Conservation (phyloP, 2,329 filamentous ascomycete species). For the Colletotrichum sp. region DNA sequence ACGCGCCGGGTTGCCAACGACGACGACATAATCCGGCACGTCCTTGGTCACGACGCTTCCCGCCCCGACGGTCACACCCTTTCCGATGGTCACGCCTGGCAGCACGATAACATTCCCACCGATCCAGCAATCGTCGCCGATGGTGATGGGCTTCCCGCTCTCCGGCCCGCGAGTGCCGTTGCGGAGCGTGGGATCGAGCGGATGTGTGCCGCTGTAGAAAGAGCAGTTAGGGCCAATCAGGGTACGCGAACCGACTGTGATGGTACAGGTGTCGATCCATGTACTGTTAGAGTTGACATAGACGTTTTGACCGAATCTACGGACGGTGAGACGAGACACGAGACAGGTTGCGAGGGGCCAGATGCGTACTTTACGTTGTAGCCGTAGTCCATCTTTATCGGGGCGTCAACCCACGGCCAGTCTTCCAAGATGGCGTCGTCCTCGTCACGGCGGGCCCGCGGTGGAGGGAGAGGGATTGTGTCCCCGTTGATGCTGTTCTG, state of each 20-base stretch:
- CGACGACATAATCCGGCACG: constrained; percentile 67
- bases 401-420: constrained; percentile 72
- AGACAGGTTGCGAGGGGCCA: not conserved
- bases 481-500: constrained; percentile 65
- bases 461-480: constrained; percentile 66
- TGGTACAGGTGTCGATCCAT: constrained; percentile 77
- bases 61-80: constrained; percentile 76
- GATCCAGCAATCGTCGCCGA: constrained; percentile 84
- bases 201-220: constrained; percentile 77
- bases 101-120: constrained; percentile 75
- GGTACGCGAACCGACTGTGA: constrained; percentile 78
- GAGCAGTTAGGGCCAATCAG: constrained; percentile 80
- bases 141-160: constrained; percentile 71
- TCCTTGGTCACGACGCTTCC: constrained; percentile 84
- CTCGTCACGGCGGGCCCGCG: constrained; percentile 59
- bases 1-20: constrained; percentile 71
- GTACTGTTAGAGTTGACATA: constrained; percentile 78
- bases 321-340: not conserved
- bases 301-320: constrained; percentile 68
- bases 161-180: constrained; percentile 81
- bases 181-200: constrained; percentile 74
- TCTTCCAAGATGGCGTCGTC: constrained; percentile 70
- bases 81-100: constrained; percentile 79
- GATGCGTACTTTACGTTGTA: constrained; percentile 66
- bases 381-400: constrained; percentile 79